Conservation (phyloP, 192 early-diverging fungal genomes). For the Podila minutissima region DNA sequence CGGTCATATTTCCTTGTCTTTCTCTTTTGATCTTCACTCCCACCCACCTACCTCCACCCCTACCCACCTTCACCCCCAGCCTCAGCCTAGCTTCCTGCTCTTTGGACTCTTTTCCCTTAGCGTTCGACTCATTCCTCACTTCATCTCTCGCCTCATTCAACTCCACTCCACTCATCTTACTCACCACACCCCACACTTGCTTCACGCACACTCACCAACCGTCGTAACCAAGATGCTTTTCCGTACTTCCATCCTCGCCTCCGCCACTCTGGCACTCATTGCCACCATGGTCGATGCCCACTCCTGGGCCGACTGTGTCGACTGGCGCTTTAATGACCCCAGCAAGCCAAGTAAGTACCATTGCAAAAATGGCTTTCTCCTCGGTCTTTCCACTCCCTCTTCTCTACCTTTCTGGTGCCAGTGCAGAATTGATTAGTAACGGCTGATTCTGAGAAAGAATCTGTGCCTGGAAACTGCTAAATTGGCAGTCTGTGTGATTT, state of each 20-base stretch:
- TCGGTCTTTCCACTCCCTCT: background rate
- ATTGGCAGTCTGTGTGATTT: no score
- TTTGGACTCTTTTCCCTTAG: background rate
- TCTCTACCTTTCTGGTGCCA: background rate
- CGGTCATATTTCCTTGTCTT: background rate
- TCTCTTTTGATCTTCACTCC: background rate
- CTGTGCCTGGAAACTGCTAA: no score
- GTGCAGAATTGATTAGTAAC: background rate
- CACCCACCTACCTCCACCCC: background rate
- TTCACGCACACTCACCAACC: background rate
- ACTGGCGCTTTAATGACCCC: slow-evolving; percentile 42
- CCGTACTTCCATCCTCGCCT: slow-evolving; percentile 23
- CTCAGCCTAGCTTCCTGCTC: background rate
- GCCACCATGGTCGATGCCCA: slow-evolving; percentile 34
- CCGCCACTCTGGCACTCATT: slow-evolving; percentile 26
- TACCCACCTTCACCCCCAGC: background rate
- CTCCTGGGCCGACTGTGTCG: slow-evolving; percentile 50
- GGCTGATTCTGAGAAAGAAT: no score
- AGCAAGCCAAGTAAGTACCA: slow-evolving; percentile 25
- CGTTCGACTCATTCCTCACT: background rate
- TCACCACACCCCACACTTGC: background rate
- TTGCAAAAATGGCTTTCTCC: slow-evolving; percentile 1
- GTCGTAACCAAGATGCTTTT: slow-evolving; percentile 8
- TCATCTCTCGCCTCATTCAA: background rate
- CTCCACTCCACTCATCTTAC: background rate